phyloP scores from a whole-genome alignment of 805 yeast genomes.

The Candida pseudofarinosa region DNA sequence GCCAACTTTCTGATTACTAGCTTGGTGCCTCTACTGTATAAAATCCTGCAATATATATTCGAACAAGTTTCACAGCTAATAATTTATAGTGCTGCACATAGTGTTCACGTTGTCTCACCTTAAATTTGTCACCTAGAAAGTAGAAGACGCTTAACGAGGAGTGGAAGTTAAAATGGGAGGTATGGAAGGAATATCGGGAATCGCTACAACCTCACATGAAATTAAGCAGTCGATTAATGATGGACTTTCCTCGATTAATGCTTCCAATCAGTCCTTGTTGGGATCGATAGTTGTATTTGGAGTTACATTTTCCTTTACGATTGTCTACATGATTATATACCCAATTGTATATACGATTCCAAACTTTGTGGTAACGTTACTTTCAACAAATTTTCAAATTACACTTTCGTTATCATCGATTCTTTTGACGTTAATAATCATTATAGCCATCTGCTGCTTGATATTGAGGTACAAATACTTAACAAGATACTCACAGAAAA shows the following conservation, averaged over 20 bases:
- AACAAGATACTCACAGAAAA: conserved; percentile 52
- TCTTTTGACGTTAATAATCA: conserved; percentile 24
- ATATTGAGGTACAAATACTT: conserved; percentile 60
- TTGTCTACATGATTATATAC: conserved; percentile 15
- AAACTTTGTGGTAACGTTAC: conserved; percentile 8
- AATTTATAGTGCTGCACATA: no score
- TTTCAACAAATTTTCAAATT: conserved; percentile 45
- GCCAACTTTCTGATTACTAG: no score
- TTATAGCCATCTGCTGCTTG: conserved; percentile 36
- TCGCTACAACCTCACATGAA: no score
- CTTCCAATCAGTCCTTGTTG: neutral
- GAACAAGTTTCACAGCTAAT: no score
- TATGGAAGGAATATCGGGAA: no score
- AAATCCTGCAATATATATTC: neutral
- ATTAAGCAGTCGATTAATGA: no score
- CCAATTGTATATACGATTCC: conserved; percentile 14
- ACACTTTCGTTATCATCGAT: conserved; percentile 50
- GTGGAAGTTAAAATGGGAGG: no score
- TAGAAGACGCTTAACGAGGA: no score
- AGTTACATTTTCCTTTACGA: conserved; percentile 15
- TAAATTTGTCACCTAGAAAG: no score
- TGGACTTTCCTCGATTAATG: neutral
- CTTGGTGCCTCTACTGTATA: neutral
- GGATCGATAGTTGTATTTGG: neutral
- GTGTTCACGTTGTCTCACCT: no score